These are phyloP conservation scores for Mucor mucedo DNA, from an alignment of 371 early-diverging fungal genomes.

Conservation along the genomic window DNA sequence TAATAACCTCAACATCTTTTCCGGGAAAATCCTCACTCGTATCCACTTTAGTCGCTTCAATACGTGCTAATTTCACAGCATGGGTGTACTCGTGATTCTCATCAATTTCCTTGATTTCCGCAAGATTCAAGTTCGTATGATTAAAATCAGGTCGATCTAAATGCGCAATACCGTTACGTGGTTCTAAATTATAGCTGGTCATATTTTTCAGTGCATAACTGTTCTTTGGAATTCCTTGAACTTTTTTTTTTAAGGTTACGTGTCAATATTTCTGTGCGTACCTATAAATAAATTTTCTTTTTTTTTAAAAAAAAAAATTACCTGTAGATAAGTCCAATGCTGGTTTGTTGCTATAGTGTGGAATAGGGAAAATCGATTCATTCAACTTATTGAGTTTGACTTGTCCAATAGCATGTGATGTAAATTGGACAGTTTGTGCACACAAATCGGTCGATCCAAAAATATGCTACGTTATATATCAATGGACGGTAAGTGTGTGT, in stretches of 20 bases:
- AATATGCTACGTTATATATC: constrained; percentile 60
- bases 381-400: constrained; percentile 65
- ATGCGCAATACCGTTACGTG: constrained; percentile 26
- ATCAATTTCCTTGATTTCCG: constrained; percentile 30
- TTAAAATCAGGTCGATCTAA: constrained; percentile 28
- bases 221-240: constrained; percentile 29
- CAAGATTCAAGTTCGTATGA: constrained; percentile 20
- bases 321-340: background rate
- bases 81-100: constrained; percentile 28
- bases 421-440: constrained; percentile 65
- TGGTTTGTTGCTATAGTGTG: constrained; percentile 60
- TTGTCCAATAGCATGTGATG: constrained; percentile 58
- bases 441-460: constrained; percentile 61
- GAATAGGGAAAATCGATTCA: constrained; percentile 66
- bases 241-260: background rate
- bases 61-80: constrained; percentile 38
- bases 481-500: no score
- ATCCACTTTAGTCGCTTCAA: constrained; percentile 38
- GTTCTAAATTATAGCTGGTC: constrained; percentile 37
- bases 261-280: background rate
- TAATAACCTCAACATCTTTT: constrained; percentile 60
- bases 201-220: constrained; percentile 34
- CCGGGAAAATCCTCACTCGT: constrained; percentile 43
- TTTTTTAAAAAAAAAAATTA: background rate
- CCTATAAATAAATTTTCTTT: background rate